Conservation (phyloP, 2,329 filamentous ascomycete species). For the Monosporascus ibericus region DNA sequence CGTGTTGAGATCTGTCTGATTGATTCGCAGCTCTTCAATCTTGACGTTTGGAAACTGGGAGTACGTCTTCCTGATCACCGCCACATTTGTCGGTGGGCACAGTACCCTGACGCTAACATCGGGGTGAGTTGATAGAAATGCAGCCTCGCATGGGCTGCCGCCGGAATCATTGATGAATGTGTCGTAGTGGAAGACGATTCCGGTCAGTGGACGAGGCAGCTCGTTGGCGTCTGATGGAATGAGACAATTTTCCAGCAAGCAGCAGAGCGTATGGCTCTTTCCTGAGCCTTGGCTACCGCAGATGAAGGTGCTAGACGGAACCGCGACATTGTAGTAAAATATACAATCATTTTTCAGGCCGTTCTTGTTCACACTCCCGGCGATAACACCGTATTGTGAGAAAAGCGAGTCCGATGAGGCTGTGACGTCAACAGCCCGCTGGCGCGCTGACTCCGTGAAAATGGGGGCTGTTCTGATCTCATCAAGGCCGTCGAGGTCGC, state of each 20-base stretch:
- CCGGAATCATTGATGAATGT: constrained; percentile 42
- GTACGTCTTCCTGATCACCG: constrained; percentile 36
- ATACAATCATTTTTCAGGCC: too few species aligned
- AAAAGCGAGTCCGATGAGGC: constrained; percentile 2
- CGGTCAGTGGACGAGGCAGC: constrained; percentile 48
- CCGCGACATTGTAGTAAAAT: constrained; percentile 37
- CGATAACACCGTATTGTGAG: constrained; percentile 17
- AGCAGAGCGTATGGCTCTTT: constrained; percentile 56
- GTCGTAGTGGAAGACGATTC: constrained; percentile 61
- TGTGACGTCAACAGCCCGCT: constrained; percentile 1
- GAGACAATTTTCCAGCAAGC: constrained; percentile 52
- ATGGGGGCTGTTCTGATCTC: constrained; percentile 14
- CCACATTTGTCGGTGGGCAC: constrained; percentile 47
- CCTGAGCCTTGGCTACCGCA: constrained; percentile 60
- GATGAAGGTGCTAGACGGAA: constrained; percentile 55
- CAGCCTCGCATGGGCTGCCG: constrained; percentile 53
- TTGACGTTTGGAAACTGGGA: constrained; percentile 33
- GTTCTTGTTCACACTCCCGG: constrained; percentile 22
- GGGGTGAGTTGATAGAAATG: constrained; percentile 41
- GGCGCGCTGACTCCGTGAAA: constrained; percentile 10
- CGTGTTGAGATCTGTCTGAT: constrained; percentile 48
- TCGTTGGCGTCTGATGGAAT: constrained; percentile 36
- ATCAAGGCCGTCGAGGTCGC: constrained; percentile 3
- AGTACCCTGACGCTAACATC: constrained; percentile 45
- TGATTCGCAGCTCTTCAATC: constrained; percentile 45